Evolutionary conservation across 2,329 filamentous ascomycete genomes (phyloP).

Genomic region (Exophiala lecanii-corni): DNA sequence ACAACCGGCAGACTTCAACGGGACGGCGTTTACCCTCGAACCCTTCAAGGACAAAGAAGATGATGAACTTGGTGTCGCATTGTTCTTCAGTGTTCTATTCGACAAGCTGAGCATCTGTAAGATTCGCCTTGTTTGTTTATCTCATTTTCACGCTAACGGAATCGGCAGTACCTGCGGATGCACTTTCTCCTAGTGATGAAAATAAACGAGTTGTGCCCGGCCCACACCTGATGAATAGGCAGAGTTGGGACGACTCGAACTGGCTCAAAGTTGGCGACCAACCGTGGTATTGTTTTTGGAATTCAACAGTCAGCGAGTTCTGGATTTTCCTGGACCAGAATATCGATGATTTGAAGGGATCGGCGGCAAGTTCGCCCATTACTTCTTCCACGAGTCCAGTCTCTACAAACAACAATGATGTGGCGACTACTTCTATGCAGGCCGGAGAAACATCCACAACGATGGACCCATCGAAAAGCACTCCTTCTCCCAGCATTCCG

Average conservation of each 20-base stretch:
- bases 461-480: conserved; percentile 22
- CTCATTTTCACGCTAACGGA: too few species aligned
- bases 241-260: conserved; percentile 36
- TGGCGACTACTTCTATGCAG: conserved; percentile 4
- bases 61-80: conserved; percentile 54
- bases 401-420: background rate
- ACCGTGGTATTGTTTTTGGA: conserved; percentile 69
- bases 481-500: conserved; percentile 17
- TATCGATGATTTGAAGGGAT: conserved; percentile 32
- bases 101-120: conserved; percentile 58
- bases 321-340: conserved; percentile 61
- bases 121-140: too few species aligned
- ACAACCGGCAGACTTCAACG: conserved; percentile 51
- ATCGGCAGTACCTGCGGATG: conserved; percentile 33
- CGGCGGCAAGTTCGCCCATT: conserved; percentile 14
- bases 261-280: conserved; percentile 51
- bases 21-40: conserved; percentile 43
- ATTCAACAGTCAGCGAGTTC: conserved; percentile 60
- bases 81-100: conserved; percentile 59
- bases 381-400: conserved; percentile 12
- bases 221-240: conserved; percentile 11
- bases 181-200: conserved; percentile 30
- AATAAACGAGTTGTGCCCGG: conserved; percentile 29
- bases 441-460: conserved; percentile 10
- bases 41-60: conserved; percentile 57